Conservation (phyloP, 805 yeast genomes). For the Teunomyces stri region DNA sequence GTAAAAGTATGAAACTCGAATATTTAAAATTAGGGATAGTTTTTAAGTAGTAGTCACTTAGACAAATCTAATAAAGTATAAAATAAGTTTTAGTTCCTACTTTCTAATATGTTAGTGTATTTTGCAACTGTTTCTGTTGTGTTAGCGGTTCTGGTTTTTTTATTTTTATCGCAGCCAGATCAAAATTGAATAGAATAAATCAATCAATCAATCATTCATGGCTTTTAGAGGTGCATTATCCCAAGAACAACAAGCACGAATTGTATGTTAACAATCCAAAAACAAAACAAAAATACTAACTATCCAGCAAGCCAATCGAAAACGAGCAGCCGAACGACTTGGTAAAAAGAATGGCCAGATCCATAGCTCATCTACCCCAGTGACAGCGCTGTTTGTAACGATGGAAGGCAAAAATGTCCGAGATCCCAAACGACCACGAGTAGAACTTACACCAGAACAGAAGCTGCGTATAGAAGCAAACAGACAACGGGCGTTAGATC, state of each 20-base stretch:
- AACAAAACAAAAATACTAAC: slow-evolving; percentile 11
- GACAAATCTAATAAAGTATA: too few species aligned
- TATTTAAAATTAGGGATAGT: too few species aligned
- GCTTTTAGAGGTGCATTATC: slow-evolving; percentile 2
- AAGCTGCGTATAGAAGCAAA: slow-evolving; percentile 49
- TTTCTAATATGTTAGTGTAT: too few species aligned
- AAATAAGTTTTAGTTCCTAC: too few species aligned
- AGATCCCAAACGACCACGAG: slow-evolving; percentile 20
- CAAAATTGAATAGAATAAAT: not conserved
- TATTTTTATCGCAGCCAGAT: not conserved
- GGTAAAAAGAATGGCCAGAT: slow-evolving; percentile 25
- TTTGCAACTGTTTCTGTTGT: too few species aligned
- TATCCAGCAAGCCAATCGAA: slow-evolving; percentile 59
- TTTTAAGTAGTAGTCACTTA: too few species aligned
- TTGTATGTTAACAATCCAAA: slow-evolving; percentile 20
- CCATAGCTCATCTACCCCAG: not conserved
- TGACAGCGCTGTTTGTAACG: slow-evolving; percentile 3
- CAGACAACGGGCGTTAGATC: slow-evolving; percentile 50
- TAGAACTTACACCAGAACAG: slow-evolving; percentile 49
- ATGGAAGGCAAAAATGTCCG: slow-evolving; percentile 4
- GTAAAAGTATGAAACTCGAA: too few species aligned
- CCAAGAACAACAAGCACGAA: slow-evolving; percentile 13
- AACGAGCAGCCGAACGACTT: slow-evolving; percentile 58
- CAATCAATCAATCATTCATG: not conserved
- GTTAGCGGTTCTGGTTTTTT: not conserved